Percentiles rank a stretch among this genome's conserved stretches.
These are phyloP conservation scores for Globisporangium mamillatum DNA, from an alignment of 352 stramenopile genomes.

Conservation along the genomic window DNA sequence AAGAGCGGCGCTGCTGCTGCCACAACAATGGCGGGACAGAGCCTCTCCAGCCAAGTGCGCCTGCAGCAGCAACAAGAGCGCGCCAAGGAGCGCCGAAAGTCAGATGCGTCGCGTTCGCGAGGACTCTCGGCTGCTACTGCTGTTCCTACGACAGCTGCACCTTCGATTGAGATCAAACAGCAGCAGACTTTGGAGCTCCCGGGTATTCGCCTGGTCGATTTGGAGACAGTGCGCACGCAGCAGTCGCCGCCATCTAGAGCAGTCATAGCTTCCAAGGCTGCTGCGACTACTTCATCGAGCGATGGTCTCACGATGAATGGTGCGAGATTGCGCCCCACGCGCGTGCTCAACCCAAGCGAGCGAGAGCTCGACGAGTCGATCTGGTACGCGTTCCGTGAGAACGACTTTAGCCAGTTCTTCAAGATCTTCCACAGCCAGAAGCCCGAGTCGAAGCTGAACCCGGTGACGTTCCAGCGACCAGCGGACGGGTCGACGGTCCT, in stretches of 20 bases:
- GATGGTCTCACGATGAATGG: constrained; percentile 53
- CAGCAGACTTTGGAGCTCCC: constrained; percentile 55
- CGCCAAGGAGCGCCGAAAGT: constrained; percentile 49
- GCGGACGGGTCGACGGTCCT: constrained; percentile 71
- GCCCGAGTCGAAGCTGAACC: constrained; percentile 39
- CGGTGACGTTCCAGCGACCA: constrained; percentile 62
- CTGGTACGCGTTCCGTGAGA: constrained; percentile 72
- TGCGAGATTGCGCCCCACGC: constrained; percentile 43
- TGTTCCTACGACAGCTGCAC: not conserved
- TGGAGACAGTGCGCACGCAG: constrained; percentile 33
- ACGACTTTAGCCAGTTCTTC: constrained; percentile 83
- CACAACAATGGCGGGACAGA: constrained; percentile 2
- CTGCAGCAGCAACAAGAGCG: constrained; percentile 59
- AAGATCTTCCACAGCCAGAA: constrained; percentile 44
- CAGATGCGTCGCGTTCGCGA: constrained; percentile 48
- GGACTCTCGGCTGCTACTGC: constrained; percentile 25
- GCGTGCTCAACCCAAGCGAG: constrained; percentile 78
- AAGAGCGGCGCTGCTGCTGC: constrained; percentile 20
- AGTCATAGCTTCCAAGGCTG: constrained; percentile 7
- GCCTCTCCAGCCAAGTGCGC: constrained; percentile 27
- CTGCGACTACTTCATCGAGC: not conserved
- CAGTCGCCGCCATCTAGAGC: not conserved
- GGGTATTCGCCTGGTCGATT: constrained; percentile 64
- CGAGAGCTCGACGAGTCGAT: constrained; percentile 76
- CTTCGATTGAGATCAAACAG: constrained; percentile 51